phyloP scores from a whole-genome alignment of 1,284 basidiomycete species.

The Vanrija pseudolonga region DNA sequence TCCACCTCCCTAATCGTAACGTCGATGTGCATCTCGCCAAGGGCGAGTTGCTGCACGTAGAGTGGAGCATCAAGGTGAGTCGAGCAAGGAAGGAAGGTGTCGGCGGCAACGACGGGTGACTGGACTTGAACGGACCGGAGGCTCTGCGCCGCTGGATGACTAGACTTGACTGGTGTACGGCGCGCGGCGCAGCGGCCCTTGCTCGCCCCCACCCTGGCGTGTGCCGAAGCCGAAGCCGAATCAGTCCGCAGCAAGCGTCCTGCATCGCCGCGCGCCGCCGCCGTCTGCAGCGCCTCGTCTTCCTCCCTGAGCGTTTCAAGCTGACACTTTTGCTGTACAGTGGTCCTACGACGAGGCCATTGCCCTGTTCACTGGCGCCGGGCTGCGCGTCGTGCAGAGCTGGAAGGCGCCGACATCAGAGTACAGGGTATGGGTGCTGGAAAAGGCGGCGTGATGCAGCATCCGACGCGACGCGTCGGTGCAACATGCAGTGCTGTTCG shows the following conservation, averaged over 20 bases:
- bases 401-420: slow-evolving; percentile 73
- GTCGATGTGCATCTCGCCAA: slow-evolving; percentile 57
- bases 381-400: slow-evolving; percentile 75
- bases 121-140: too few species aligned
- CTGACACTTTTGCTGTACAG: slow-evolving; percentile 54
- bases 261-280: too few species aligned
- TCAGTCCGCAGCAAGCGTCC: too few species aligned
- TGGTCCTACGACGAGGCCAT: slow-evolving; percentile 74
- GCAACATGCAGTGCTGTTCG: too few species aligned
- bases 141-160: too few species aligned
- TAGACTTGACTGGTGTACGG: too few species aligned
- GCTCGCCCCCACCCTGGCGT: too few species aligned
- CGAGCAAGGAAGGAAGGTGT: background rate
- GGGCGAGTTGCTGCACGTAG: slow-evolving; percentile 79
- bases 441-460: slow-evolving; percentile 38
- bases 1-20: slow-evolving; percentile 54
- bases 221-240: too few species aligned
- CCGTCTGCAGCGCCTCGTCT: too few species aligned
- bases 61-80: slow-evolving; percentile 79
- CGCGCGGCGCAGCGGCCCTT: too few species aligned
- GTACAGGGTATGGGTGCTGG: slow-evolving; percentile 87
- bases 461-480: too few species aligned
- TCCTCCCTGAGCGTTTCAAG: background rate
- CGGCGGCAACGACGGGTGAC: too few species aligned
- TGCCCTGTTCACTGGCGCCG: slow-evolving; percentile 68